Evolutionary conservation across 352 stramenopile genomes (phyloP).

Genomic region (Pythium dissotocum): DNA sequence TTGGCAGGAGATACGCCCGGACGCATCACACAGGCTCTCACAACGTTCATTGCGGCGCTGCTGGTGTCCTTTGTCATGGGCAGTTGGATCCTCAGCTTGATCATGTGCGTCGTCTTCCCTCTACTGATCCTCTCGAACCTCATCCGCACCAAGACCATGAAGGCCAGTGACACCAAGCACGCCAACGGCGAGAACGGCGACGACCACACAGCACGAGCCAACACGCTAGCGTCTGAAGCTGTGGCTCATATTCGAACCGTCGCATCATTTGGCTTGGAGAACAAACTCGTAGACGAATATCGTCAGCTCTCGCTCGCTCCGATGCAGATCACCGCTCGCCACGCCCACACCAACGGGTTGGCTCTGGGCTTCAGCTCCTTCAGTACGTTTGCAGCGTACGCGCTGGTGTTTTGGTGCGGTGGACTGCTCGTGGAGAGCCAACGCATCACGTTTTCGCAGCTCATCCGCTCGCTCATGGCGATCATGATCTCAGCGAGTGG

Average conservation of each 20-base stretch:
- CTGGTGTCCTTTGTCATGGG: slow-evolving; percentile 64
- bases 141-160: slow-evolving; percentile 31
- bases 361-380: slow-evolving; percentile 31
- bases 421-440: slow-evolving; percentile 37
- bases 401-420: slow-evolving; percentile 33
- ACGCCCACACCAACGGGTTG: slow-evolving; percentile 21
- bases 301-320: slow-evolving; percentile 18
- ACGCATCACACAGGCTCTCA: slow-evolving; percentile 41
- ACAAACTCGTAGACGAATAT: slow-evolving; percentile 23
- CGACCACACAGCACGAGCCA: slow-evolving; percentile 12
- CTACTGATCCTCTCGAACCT: slow-evolving; percentile 51
- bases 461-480: slow-evolving; percentile 45
- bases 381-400: slow-evolving; percentile 26
- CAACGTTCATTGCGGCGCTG: slow-evolving; percentile 55
- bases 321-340: slow-evolving; percentile 2
- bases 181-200: neutral
- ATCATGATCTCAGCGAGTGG: slow-evolving; percentile 44
- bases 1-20: slow-evolving; percentile 56
- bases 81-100: slow-evolving; percentile 67
- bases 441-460: slow-evolving; percentile 37
- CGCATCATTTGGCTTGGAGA: slow-evolving; percentile 43
- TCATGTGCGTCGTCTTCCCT: slow-evolving; percentile 66
- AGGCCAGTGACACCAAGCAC: slow-evolving; percentile 6
- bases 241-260: slow-evolving; percentile 49
- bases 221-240: slow-evolving; percentile 25